Evolutionary conservation across 2,329 filamentous ascomycete species (phyloP), one percentile per base, ranked within the genome.

Genomic region (Drechslerella dactyloides): DNA sequence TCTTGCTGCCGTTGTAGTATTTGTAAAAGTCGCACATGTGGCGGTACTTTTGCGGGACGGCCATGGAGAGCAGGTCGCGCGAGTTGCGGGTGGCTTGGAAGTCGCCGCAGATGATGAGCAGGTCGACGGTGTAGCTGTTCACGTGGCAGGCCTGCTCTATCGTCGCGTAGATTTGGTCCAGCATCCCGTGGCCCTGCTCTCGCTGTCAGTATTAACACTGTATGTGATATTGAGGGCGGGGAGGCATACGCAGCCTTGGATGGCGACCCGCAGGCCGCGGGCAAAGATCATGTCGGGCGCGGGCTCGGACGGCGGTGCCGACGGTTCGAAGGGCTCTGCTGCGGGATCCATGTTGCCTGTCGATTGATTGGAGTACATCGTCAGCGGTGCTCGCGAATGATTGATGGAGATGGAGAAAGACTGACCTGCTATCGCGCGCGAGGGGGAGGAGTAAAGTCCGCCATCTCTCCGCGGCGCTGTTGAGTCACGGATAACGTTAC

Each of bases 51-150:
- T 84, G 81, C 0, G 94, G 93, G 76, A 96, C 92, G 2, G 92
- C 90, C 85, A 97, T 96, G 79, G 91, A 88, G 72, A 88, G 89
- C 74, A 97, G 83, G 79, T 99, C 94, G 74, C 88, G 85, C 8
- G 90, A 87, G 82, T 97, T 97, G 76, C 94, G 90, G 40, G 93
- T 87, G 46, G 94, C 89, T 88, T 97, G 91, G 75, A 99, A 99
- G 78, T 99, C 94, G 27, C 94, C 94, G 63, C 93, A 91, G 76
- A 99, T 96, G 77, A 99, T 96, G 75, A 99, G 82, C 10, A 97
- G 81, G 79, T 99, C 94, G 30, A 97, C 87, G 35, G 85, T 86
- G 48, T 73, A 75, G 54, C 74, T 74, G 35, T 76, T 62, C 44
- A 69, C 46, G 74, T 89, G 83, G 79, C 89, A 90, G 8, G 91